phyloP scores from a whole-genome alignment of 1,139 yeast species.

The Suhomyces maxii region DNA sequence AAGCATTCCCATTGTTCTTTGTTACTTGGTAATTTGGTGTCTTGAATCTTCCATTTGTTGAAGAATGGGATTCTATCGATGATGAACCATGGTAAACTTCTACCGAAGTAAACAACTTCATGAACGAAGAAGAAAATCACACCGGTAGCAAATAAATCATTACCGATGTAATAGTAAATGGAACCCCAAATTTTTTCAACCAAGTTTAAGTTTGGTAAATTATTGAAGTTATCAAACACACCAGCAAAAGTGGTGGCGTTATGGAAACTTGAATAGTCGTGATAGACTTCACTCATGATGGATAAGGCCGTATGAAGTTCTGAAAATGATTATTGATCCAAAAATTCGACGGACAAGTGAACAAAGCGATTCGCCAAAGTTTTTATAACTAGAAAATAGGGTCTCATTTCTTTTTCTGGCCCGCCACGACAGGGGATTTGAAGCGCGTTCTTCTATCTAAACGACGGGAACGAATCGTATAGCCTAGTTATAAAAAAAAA shows the following conservation, averaged over 20 bases:
- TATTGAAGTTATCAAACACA: slow-evolving; percentile 37
- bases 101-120: slow-evolving; percentile 45
- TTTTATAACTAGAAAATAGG: too few relatives aligned
- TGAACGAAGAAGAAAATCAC: slow-evolving; percentile 43
- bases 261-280: slow-evolving; percentile 42
- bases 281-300: slow-evolving; percentile 27
- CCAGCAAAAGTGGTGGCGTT: slow-evolving; percentile 41
- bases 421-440: background rate
- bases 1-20: slow-evolving; percentile 51
- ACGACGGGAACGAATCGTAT: background rate
- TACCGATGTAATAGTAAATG: slow-evolving; percentile 42
- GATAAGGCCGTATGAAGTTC: background rate
- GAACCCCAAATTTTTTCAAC: slow-evolving; percentile 45
- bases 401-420: background rate
- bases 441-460: background rate
- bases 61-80: slow-evolving; percentile 46
- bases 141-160: slow-evolving; percentile 49
- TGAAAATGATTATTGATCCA: too few relatives aligned
- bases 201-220: slow-evolving; percentile 24
- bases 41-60: slow-evolving; percentile 45
- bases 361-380: too few relatives aligned
- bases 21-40: slow-evolving; percentile 40
- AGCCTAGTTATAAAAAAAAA: background rate
- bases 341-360: too few relatives aligned
- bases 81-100: slow-evolving; percentile 49